A percentile compares a stretch with the other conserved stretches of the same genome.
phyloP scores from a whole-genome alignment of 2,329 filamentous ascomycete species.

The Aspergillus unguis region DNA sequence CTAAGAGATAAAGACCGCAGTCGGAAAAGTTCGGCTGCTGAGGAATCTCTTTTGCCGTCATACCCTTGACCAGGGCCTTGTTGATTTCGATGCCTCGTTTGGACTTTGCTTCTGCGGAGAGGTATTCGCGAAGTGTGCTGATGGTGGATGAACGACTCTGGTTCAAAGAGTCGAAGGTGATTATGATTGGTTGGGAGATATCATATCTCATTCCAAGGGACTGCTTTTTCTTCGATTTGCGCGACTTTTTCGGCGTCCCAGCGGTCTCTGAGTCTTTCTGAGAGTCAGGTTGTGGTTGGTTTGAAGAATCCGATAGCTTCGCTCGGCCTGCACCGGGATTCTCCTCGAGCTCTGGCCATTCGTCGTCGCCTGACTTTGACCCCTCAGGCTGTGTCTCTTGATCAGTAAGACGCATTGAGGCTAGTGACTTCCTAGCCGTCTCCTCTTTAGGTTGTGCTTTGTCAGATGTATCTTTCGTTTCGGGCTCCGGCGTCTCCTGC shows the following conservation, averaged over 20 bases:
- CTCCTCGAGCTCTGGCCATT: constrained; percentile 34
- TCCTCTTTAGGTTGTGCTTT: constrained; percentile 23
- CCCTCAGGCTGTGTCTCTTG: neutral
- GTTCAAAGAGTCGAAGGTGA: constrained; percentile 86
- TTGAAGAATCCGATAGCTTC: constrained; percentile 17
- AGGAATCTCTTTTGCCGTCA: constrained; percentile 73
- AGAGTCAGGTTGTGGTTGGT: constrained; percentile 11
- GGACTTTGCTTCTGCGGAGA: constrained; percentile 67
- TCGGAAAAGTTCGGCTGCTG: constrained; percentile 80
- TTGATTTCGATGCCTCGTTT: constrained; percentile 54
- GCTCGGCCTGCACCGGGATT: constrained; percentile 16
- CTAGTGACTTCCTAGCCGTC: constrained; percentile 23
- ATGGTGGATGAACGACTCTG: constrained; percentile 61
- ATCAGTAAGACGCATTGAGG: constrained; percentile 30
- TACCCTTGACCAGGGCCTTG: constrained; percentile 50
- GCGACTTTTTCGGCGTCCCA: constrained; percentile 13
- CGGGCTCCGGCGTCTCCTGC: constrained; percentile 26
- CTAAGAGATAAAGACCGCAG: constrained; percentile 82
- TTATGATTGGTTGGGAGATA: constrained; percentile 63
- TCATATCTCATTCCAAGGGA: constrained; percentile 41
- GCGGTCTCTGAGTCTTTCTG: constrained; percentile 15
- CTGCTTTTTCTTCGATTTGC: constrained; percentile 29
- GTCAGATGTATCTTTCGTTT: neutral
- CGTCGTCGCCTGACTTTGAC: constrained; percentile 11
- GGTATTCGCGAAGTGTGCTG: constrained; percentile 69